Percentiles rank a stretch among this genome's conserved stretches.
phyloP scores from a whole-genome alignment of 805 yeast genomes.

The Clavispora phyllophila region DNA sequence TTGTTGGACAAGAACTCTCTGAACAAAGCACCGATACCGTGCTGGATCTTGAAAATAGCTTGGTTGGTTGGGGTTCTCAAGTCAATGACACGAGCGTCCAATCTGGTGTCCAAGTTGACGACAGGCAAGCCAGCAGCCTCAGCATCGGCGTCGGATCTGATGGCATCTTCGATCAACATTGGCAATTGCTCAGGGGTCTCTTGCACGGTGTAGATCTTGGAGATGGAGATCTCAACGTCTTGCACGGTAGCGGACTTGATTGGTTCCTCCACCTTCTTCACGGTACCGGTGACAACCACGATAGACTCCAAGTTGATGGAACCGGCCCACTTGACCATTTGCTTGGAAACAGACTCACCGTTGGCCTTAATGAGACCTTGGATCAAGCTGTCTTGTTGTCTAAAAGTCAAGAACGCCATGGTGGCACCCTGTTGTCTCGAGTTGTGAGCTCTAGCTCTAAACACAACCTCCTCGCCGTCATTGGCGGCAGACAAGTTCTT shows the following conservation, averaged over 20 bases:
- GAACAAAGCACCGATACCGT: conserved; percentile 84
- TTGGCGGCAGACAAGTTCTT: conserved; percentile 50
- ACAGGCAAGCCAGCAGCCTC: conserved; percentile 88
- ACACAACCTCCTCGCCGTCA: conserved; percentile 72
- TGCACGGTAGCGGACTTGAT: conserved; percentile 89
- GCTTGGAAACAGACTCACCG: conserved; percentile 62
- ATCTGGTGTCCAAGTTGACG: conserved; percentile 92
- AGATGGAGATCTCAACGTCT: conserved; percentile 78
- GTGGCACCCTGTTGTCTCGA: conserved; percentile 96
- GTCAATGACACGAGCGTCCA: conserved; percentile 93
- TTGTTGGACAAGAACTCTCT: conserved; percentile 72
- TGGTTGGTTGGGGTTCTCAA: conserved; percentile 96
- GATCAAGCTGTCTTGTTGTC: conserved; percentile 93
- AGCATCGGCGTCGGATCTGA: conserved; percentile 91
- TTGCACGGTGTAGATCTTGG: conserved; percentile 68
- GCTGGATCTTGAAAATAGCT: conserved; percentile 90
- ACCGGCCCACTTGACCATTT: conserved; percentile 95
- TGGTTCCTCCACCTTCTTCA: conserved; percentile 77
- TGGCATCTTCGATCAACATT: conserved; percentile 91
- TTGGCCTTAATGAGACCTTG: conserved; percentile 64
- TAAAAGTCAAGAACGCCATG: conserved; percentile 81
- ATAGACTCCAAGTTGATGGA: conserved; percentile 82
- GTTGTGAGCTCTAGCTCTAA: conserved; percentile 93
- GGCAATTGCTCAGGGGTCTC: conserved; percentile 94
- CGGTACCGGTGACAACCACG: conserved; percentile 83